Evolutionary conservation across 148 eudicot genomes (phyloP), one percentile per base, ranked within the genome.

Genomic region (Persicaria maculosa): DNA sequence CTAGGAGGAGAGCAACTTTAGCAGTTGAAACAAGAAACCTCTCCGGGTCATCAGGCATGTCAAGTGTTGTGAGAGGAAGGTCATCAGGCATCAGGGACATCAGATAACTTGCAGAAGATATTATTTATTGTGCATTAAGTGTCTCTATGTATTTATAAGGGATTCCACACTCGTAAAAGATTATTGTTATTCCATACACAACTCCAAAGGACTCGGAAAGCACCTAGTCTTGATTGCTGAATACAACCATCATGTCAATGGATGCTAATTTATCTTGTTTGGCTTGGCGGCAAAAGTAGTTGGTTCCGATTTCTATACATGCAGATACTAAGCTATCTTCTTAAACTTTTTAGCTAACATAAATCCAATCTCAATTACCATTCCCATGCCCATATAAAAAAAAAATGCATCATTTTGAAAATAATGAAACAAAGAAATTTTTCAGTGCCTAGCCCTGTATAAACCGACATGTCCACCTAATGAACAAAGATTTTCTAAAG

Each of bases 161-260:
- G 44, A 80, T 22, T 22, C 86, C 80, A 73, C 86, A 80, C 74
- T 77, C 86, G 76, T 86, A 89, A 76, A 80, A 86, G 12, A 91
- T 53, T 74, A 89, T 70, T 75, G 88, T 82, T 74, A 89, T 82
- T 79, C 79, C 88, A 73, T 84, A 84, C 31, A 64, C 68, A 76
- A 95, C 91, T 70, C 88, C 97, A 57, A 89, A 77, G 50, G 95
- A 86, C 76, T 88, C 88, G 1, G 97, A 93, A 72, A 93, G 77
- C 70, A 76, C 80, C 79, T 81, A 81, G 36, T 93, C 91, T 54
- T 17, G 77, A 76, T 87, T 85, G 59, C 80, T 87, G 68, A 85
- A 77, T 58, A 91, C 74, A 45, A 91, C 50, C 95, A 88, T 86
- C 79, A 93, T 78, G 81, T 86, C 87, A 52, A 91, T 81, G 77